These are phyloP conservation scores for Phytophthora aleatoria DNA, from an alignment of 352 stramenopile species.

Conservation along the genomic window DNA sequence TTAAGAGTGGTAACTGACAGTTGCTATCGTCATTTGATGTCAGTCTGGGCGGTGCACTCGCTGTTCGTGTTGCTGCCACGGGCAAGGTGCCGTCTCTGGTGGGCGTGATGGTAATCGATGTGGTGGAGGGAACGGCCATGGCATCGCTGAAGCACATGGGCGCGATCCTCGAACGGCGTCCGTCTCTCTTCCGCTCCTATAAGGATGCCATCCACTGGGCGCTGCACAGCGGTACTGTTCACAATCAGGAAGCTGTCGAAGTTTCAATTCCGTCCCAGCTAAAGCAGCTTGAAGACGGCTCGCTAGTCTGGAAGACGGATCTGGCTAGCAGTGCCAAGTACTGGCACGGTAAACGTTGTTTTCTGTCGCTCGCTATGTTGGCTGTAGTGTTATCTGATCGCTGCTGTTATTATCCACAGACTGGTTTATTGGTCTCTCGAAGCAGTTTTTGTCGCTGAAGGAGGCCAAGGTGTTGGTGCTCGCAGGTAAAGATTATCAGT, in stretches of 20 bases:
- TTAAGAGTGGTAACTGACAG: neutral
- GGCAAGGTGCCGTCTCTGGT: constrained; percentile 64
- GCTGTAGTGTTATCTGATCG: constrained; percentile 1
- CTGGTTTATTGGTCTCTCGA: constrained; percentile 87
- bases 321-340: constrained; percentile 73
- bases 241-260: constrained; percentile 72
- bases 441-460: constrained; percentile 81
- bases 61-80: constrained; percentile 70
- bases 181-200: constrained; percentile 61
- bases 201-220: constrained; percentile 85
- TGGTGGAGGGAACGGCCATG: constrained; percentile 88
- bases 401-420: constrained; percentile 35
- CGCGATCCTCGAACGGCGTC: constrained; percentile 73
- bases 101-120: constrained; percentile 89
- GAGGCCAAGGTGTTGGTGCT: constrained; percentile 86
- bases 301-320: constrained; percentile 78
- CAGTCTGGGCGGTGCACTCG: constrained; percentile 85
- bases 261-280: constrained; percentile 88
- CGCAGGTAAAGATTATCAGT: constrained; percentile 43
- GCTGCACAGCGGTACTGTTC: constrained; percentile 73
- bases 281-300: constrained; percentile 46
- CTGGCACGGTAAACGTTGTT: constrained; percentile 60
- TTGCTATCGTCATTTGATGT: neutral
- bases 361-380: neutral
- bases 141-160: constrained; percentile 89